phyloP scores from a whole-genome alignment of 148 eudicot species.

The Spergularia bocconei region DNA sequence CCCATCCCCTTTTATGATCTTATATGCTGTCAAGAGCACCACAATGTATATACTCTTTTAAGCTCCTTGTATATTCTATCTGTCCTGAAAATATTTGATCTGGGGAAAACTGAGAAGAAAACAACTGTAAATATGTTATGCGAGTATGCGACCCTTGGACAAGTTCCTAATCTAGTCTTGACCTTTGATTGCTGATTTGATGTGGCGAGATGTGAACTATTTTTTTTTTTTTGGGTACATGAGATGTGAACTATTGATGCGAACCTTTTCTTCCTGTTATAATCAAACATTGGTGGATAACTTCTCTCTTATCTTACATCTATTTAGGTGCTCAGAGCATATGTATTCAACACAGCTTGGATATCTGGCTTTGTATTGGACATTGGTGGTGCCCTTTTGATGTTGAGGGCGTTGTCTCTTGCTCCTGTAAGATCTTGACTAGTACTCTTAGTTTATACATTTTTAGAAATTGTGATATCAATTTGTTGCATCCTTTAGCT shows the following conservation, averaged over 20 bases:
- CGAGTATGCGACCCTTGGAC: not conserved
- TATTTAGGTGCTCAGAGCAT: slow-evolving; percentile 84
- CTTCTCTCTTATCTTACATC: slow-evolving; percentile 3
- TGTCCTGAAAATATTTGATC: too few relatives aligned
- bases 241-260: not conserved
- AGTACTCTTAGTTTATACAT: not conserved
- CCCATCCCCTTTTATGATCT: too few relatives aligned
- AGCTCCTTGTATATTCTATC: too few relatives aligned
- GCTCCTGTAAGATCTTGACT: slow-evolving; percentile 74
- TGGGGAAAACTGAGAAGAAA: too few relatives aligned
- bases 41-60: too few relatives aligned
- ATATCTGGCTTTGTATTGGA: slow-evolving; percentile 84
- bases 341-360: slow-evolving; percentile 86
- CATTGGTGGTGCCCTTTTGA: slow-evolving; percentile 82
- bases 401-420: slow-evolving; percentile 92
- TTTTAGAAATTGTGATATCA: not conserved
- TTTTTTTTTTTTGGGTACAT: too few relatives aligned
- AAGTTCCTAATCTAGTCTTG: not conserved
- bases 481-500: not conserved
- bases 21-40: too few relatives aligned
- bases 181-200: slow-evolving; percentile 4
- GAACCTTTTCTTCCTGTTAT: not conserved
- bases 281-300: not conserved
- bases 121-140: not conserved
- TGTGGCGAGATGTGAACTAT: not conserved